Base-by-base conservation (phyloP, 2,329 filamentous ascomycete genomes). In the Hymenoscyphus occultus region DNA sequence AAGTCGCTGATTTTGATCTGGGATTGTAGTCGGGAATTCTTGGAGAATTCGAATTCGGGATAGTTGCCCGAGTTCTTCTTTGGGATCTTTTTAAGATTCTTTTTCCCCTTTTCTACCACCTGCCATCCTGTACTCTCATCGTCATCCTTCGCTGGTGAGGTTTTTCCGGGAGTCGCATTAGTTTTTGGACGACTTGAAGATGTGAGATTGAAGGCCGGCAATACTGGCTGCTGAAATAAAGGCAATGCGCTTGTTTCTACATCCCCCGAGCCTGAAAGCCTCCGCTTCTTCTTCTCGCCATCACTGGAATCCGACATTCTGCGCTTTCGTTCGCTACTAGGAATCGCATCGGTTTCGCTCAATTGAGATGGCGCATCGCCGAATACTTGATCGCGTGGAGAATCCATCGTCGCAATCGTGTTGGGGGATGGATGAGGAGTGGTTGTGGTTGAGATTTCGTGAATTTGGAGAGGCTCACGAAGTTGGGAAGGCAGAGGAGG, bases 1-100 rank as follows among this genome's bases (percentile, higher is more conserved):
- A 90, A 75, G 67, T 87, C 84, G 66, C 82, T 83, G 57, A 90
- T 80, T 67, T 85, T 84, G 74, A 90, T 83, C 76, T 85, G 86
- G 67, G 82, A 80, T 70, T 87, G 83, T 6, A 90, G 79, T 70
- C 85, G 83, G 19, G 84, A 82, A 64, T 83, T 70, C 45, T 68
- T 69, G 19, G 85, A 84, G 71, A 89, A 87, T 22, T 78, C 78
- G 68, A 89, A 84, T 48, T 81, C 78, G 51, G 86, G 86, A 74
- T 89, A 89, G 70, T 83, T 84, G 65, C 78, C 81, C 3, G 81
- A 83, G 45, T 82, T 79, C 42, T 81, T 77, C 56, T 82, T 82
- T 1, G 86, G 86, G 2, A 84, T 75, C 77, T 88, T 89, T 76
- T 89, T 89, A 6, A 79, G 74, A 73, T 86, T 87, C 77, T 87